Base-by-base conservation (phyloP, 2,329 filamentous ascomycete genomes). In the Colletotrichum lini region DNA sequence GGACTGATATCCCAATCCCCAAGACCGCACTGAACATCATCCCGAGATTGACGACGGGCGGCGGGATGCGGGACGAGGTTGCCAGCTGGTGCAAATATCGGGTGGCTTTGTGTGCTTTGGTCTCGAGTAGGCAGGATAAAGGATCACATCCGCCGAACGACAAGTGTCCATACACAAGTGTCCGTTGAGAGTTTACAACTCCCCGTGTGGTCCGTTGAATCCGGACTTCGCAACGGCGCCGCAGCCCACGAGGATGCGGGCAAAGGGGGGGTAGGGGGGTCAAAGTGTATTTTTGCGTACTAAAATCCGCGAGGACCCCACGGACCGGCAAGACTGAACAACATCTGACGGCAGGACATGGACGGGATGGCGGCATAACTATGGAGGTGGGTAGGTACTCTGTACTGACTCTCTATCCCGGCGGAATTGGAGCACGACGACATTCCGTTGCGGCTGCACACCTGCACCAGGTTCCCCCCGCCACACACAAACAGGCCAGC, bases 321-420 rank as follows among this genome's bases (percentile, higher is more conserved):
- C 30, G 65, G 69, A 47, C 44, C 58, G 59, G 65, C 42, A 40
- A 69, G 53, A 69, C 53, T 58, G 54, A 38, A 44, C 26, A 68
- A 44, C 18, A 45, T 44, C 63, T 52, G 57, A 62, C 53, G 40
- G 26, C 18, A 53, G 15, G 47, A 23, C 44, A 50, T 30, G 26
- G n/a, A 30, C 23, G 35, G 35, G 35, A 57, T 47, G 59, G 38
- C 56, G 40, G 40, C 15, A 40, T 1, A 23, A 44, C n/a, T 15
- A 38, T 15, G 21, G 30, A 57, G 10, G 18, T 7, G 12, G 52
- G 18, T 40, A 23, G 5, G 8, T 13, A 40, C 4, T 7, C 21
- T 26, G 13, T 10, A 16, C 21, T 16, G 38, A 21, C n/a, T 23
- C 38, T 26, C 13, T 40, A 42, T 18, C 1, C 38, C 54, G 23